phyloP scores from a whole-genome alignment of 192 early-diverging fungal species.

The Coemansia sp. region DNA sequence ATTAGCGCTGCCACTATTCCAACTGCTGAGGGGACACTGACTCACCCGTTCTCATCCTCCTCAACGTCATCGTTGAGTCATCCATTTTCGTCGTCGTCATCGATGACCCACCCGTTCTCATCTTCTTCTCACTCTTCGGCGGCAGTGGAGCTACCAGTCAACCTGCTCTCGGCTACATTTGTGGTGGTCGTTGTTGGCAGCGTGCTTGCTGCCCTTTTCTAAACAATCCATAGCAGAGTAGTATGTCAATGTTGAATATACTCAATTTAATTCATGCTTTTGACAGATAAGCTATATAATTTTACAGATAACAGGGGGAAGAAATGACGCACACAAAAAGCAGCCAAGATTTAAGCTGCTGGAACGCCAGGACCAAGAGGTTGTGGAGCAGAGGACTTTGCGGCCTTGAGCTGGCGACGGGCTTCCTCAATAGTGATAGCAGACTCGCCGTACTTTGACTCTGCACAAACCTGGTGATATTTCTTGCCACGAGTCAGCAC shows the following conservation, averaged over 20 bases:
- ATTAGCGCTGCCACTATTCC: neutral
- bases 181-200: neutral
- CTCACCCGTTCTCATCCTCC: neutral
- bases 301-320: neutral
- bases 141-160: neutral
- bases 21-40: neutral
- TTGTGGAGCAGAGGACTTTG: slow-evolving; percentile 10
- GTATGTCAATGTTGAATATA: neutral
- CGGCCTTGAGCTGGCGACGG: slow-evolving; percentile 40
- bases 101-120: neutral
- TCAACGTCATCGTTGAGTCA: neutral
- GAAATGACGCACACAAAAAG: neutral
- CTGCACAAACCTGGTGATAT: slow-evolving; percentile 53
- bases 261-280: slow-evolving; percentile 2
- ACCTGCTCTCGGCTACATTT: neutral
- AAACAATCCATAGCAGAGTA: neutral
- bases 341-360: neutral
- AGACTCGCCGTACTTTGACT: slow-evolving; percentile 52
- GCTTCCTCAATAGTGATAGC: slow-evolving; percentile 50
- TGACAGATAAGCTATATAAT: neutral
- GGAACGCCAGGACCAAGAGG: neutral
- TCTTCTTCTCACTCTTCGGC: neutral
- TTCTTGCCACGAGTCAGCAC: slow-evolving; percentile 56
- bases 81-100: neutral
- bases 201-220: slow-evolving; percentile 1